Conservation (phyloP, 139 green algal species). For the Protoeuglena noctilucae region DNA sequence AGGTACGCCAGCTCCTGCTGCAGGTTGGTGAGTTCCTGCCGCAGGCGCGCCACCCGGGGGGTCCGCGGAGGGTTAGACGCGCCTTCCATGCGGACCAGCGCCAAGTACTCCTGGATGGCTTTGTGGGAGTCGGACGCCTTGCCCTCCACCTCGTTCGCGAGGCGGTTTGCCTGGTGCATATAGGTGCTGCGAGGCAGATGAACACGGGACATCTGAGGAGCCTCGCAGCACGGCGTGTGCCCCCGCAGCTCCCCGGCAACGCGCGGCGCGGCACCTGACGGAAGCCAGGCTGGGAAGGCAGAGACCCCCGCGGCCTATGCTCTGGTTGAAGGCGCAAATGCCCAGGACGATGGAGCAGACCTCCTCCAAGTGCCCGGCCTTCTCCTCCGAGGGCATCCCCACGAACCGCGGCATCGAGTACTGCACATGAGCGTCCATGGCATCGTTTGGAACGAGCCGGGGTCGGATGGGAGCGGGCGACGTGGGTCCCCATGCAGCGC, state of each 20-base stretch:
- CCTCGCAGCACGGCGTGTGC: constrained; percentile 11
- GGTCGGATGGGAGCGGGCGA: too few relatives aligned
- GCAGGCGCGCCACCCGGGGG: constrained; percentile 2
- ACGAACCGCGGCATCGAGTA: constrained; percentile 30
- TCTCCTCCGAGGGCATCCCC: constrained; percentile 18
- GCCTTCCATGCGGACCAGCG: neutral
- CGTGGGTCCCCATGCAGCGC: too few relatives aligned
- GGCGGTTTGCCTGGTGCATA: constrained; percentile 18
- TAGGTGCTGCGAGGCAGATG: too few relatives aligned
- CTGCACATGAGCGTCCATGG: too few relatives aligned
- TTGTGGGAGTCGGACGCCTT: constrained; percentile 5
- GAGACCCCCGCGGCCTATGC: constrained; percentile 1
- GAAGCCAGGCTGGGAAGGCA: neutral
- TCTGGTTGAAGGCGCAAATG: constrained; percentile 45
- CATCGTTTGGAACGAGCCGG: too few relatives aligned
- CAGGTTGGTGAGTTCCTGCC: constrained; percentile 3
- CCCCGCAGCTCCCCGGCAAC: constrained; percentile 9
- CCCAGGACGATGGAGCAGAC: constrained; percentile 31
- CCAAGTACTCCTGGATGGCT: neutral
- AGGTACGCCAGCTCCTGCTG: neutral
- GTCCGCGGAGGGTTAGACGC: neutral
- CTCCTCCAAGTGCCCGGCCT: constrained; percentile 30
- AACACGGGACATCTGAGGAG: too few relatives aligned
- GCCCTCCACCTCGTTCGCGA: constrained; percentile 16
- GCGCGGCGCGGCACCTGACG: neutral